phyloP scores from a whole-genome alignment of 2,329 filamentous ascomycete species.

The Chrysoporthe puriensis region DNA sequence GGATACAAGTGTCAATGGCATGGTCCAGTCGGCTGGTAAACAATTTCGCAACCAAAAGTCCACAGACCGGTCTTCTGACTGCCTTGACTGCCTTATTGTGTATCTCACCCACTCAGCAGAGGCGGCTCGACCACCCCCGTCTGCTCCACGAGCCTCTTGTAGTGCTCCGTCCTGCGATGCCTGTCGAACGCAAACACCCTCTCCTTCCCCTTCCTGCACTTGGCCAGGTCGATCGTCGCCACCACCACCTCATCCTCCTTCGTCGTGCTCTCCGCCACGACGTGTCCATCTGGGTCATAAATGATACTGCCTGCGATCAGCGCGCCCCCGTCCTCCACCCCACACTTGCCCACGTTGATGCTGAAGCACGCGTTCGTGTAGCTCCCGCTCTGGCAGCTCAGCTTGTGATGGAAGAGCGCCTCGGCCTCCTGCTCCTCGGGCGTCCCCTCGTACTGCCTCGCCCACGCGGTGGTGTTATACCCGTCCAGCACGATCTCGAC shows the following conservation, averaged over 20 bases:
- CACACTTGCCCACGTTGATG: constrained; percentile 53
- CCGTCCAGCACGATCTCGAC: constrained; percentile 41
- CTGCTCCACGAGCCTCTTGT: constrained; percentile 44
- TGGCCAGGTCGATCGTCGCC: constrained; percentile 52
- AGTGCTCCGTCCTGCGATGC: constrained; percentile 49
- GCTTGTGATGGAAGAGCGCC: constrained; percentile 55
- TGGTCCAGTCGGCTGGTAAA: no score
- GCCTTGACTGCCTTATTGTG: neutral
- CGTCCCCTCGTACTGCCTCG: constrained; percentile 45
- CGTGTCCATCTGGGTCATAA: constrained; percentile 44
- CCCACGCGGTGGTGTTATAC: constrained; percentile 55
- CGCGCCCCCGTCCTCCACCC: constrained; percentile 46
- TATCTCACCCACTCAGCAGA: constrained; percentile 26
- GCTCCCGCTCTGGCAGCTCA: constrained; percentile 55
- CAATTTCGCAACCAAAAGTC: no score
- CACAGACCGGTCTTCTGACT: no score
- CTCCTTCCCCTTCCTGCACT: constrained; percentile 52
- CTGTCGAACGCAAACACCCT: constrained; percentile 51
- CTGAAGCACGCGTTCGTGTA: constrained; percentile 58
- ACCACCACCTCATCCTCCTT: constrained; percentile 54
- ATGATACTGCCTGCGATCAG: constrained; percentile 27
- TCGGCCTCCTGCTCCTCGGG: constrained; percentile 48
- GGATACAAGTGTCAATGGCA: neutral
- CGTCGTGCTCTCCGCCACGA: constrained; percentile 53
- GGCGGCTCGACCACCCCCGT: constrained; percentile 41